These are phyloP conservation scores for Suillus plorans DNA, from an alignment of 768 basidiomycete genomes.

Conservation along the genomic window DNA sequence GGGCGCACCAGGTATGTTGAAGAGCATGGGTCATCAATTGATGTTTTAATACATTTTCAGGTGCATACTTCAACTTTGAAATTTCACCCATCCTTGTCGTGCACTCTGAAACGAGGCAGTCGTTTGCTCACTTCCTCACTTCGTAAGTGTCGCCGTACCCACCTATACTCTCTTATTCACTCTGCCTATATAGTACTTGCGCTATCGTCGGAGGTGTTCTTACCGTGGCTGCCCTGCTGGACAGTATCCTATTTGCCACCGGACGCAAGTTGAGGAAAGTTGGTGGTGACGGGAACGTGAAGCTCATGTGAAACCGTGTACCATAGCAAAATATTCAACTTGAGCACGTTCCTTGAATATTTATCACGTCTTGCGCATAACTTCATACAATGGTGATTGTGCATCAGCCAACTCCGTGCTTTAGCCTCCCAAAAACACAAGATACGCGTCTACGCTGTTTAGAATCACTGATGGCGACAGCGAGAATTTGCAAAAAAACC, in stretches of 20 bases:
- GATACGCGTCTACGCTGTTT: not conserved
- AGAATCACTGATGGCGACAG: conserved; percentile 19
- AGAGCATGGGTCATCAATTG: not conserved
- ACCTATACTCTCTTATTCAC: not conserved
- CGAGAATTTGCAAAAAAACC: conserved; percentile 19
- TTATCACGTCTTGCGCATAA: conserved; percentile 6
- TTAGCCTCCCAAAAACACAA: not conserved
- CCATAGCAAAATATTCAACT: conserved; percentile 3
- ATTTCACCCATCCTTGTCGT: conserved; percentile 96
- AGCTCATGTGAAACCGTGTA: conserved; percentile 29
- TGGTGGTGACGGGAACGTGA: conserved; percentile 30
- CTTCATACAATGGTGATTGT: not conserved
- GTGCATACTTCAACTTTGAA: conserved; percentile 91
- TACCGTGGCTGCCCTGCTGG: conserved; percentile 88
- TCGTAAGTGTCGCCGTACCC: conserved; percentile 60
- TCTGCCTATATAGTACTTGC: conserved; percentile 70
- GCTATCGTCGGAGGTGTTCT: conserved; percentile 97
- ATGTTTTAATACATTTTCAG: conserved; percentile 30
- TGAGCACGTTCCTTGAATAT: conserved; percentile 18
- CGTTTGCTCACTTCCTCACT: conserved; percentile 97
- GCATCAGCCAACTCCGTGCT: not conserved
- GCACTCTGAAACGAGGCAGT: conserved; percentile 87
- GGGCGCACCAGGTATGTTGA: conserved; percentile 64
- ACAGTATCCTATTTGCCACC: conserved; percentile 84
- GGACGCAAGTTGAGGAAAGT: conserved; percentile 71